Conservation (phyloP, 139 green algal genomes). For the Axilococcus clingmanii region DNA sequence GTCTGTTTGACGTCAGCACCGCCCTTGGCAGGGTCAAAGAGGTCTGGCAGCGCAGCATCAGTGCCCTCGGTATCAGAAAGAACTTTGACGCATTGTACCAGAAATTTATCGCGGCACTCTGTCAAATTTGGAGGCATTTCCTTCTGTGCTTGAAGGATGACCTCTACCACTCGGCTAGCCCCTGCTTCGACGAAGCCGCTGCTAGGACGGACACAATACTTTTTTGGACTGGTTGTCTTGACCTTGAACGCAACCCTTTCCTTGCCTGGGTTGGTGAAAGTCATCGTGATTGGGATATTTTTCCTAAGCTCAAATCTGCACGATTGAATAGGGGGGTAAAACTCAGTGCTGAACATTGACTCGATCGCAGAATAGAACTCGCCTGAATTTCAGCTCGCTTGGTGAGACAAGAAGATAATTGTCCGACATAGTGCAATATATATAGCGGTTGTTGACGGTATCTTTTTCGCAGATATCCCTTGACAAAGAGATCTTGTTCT, state of each 20-base stretch:
- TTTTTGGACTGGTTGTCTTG: slow-evolving; percentile 77
- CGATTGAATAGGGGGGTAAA: no score
- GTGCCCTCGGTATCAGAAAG: slow-evolving; percentile 16
- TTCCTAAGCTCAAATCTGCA: slow-evolving; percentile 61
- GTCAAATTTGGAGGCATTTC: slow-evolving; percentile 20
- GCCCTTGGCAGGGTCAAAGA: slow-evolving; percentile 38
- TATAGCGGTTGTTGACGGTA: no score
- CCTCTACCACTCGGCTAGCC: slow-evolving; percentile 40
- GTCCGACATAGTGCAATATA: no score
- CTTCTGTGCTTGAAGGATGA: slow-evolving; percentile 52
- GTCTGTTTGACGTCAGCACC: slow-evolving; percentile 34
- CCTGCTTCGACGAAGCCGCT: slow-evolving; percentile 43
- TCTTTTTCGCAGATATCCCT: no score
- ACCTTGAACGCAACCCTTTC: slow-evolving; percentile 69
- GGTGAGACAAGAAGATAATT: no score
- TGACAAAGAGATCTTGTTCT: no score
- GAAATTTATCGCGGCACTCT: slow-evolving; percentile 73
- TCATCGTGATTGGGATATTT: slow-evolving; percentile 56
- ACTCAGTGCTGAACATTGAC: no score
- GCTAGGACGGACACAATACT: slow-evolving; percentile 76
- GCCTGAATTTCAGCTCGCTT: no score
- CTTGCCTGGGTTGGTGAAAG: slow-evolving; percentile 41
- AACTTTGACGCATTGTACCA: slow-evolving; percentile 54
- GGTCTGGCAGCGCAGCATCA: slow-evolving; percentile 30
- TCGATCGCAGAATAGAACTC: no score